Evolutionary conservation across 176 grass and related monocot genomes (phyloP), one percentile per base, ranked within the genome.

Genomic region (Guadua angustifolia): DNA sequence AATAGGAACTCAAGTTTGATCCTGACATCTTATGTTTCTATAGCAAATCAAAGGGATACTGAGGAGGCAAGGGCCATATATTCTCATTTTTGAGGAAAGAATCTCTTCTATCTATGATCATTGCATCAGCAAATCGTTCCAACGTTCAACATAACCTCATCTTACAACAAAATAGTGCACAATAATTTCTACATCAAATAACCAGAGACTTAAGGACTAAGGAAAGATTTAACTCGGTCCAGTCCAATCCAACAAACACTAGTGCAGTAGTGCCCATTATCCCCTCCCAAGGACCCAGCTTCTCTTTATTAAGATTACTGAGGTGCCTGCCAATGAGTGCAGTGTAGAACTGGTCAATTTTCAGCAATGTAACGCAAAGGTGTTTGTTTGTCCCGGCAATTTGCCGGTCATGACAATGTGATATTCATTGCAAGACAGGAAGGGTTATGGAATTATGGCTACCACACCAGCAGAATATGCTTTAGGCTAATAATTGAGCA

Each of bases 141-240:
- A 51, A 40, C 19, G 49, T 55, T 77, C 57, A 65, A 49, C 15
- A 38, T 9, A 66, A 52, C 46, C 56, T 74, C 43, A 79, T 78
- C 3, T 74, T 67, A 22, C 25, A 74, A 17, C 18, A 25, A 36
- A 64, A 35, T 12, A 25, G 6, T 52, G 32, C 9, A 50, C 10
- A 74, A 35, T 44, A 13, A 44, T 69, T 44, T 15, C 26, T 53
- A 68, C 56, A 82, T 71, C 35, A 53, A 81, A 72, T 81, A 71
- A 52, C 43, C 67, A 62, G 71, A 92, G 17, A 82, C 87, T 92
- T 89, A 84, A 62, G 82, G 84, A 77, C 84, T 89, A 92, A 92
- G 91, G 81, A 89, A 89, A 46, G 71, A 73, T 9, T 83, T 84
- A 89, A 86, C 42, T 84, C 38, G 63, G 64, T 71, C 84, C 90